phyloP scores from a whole-genome alignment of 108 stramenopile species.

The Aurantiochytrium sp. region DNA sequence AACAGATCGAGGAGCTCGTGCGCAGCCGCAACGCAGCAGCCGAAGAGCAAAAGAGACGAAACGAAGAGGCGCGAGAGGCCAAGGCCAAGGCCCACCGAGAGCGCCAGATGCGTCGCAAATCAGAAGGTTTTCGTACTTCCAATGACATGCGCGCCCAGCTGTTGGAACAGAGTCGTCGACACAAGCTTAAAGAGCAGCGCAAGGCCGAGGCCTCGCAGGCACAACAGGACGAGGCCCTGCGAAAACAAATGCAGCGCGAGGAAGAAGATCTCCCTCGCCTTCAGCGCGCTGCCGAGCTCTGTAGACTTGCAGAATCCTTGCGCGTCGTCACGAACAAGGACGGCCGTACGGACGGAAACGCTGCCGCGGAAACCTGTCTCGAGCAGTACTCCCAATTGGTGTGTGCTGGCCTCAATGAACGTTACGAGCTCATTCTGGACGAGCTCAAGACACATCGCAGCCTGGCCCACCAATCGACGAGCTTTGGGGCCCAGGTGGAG shows the following conservation, averaged over 20 bases:
- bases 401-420: not conserved
- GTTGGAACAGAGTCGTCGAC: not conserved
- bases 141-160: not conserved
- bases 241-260: not conserved
- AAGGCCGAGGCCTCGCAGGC: not conserved
- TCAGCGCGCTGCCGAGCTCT: not conserved
- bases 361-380: not conserved
- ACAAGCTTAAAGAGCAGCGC: not conserved
- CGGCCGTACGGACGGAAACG: not conserved
- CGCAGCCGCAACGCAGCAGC: not conserved
- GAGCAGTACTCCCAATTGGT: not conserved
- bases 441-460: not conserved
- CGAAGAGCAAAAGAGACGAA: not conserved
- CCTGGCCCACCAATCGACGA: not conserved
- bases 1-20: not conserved
- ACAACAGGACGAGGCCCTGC: not conserved
- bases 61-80: not conserved
- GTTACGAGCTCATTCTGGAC: not conserved
- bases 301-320: not conserved
- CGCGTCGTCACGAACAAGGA: not conserved
- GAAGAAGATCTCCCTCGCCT: not conserved
- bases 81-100: not conserved
- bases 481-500: not conserved
- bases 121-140: not conserved
- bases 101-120: not conserved